These are phyloP conservation scores for Leptosphaerulina australis DNA, from an alignment of 2,329 filamentous ascomycete species.

Conservation along the genomic window DNA sequence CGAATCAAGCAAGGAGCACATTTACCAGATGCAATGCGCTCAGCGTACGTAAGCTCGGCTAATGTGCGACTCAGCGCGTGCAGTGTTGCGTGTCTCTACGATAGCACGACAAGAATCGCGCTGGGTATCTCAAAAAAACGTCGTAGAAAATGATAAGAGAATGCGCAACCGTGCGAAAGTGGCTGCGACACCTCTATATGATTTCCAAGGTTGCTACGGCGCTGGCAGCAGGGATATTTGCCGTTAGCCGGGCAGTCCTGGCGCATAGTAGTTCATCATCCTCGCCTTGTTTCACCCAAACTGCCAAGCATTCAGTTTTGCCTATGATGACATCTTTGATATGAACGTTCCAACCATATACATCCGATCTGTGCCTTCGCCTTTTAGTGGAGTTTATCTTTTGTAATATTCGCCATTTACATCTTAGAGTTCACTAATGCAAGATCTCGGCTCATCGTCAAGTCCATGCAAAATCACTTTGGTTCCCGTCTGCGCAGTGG, in stretches of 20 bases:
- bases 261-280: constrained; percentile 6
- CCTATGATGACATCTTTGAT: constrained; percentile 14
- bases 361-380: constrained; percentile 1
- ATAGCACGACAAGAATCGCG: no score
- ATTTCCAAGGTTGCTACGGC: constrained; percentile 8
- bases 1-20: constrained; percentile 10
- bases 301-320: constrained; percentile 11
- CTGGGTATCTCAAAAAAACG: no score
- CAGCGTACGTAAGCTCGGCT: constrained; percentile 13
- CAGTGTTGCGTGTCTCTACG: neutral
- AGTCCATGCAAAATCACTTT: constrained; percentile 7
- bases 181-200: constrained; percentile 7
- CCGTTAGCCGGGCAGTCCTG: constrained; percentile 15
- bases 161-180: neutral
- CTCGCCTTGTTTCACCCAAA: constrained; percentile 12
- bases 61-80: constrained; percentile 1
- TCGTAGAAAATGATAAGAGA: neutral
- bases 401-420: constrained; percentile 1
- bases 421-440: neutral
- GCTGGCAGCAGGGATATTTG: constrained; percentile 7
- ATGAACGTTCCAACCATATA: neutral
- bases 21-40: constrained; percentile 26
- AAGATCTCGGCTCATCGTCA: constrained; percentile 1
- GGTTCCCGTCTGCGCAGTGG: constrained; percentile 10
- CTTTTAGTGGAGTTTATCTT: constrained; percentile 6